phyloP scores from a whole-genome alignment of 371 early-diverging fungal genomes.

The Mucor ambiguus region DNA sequence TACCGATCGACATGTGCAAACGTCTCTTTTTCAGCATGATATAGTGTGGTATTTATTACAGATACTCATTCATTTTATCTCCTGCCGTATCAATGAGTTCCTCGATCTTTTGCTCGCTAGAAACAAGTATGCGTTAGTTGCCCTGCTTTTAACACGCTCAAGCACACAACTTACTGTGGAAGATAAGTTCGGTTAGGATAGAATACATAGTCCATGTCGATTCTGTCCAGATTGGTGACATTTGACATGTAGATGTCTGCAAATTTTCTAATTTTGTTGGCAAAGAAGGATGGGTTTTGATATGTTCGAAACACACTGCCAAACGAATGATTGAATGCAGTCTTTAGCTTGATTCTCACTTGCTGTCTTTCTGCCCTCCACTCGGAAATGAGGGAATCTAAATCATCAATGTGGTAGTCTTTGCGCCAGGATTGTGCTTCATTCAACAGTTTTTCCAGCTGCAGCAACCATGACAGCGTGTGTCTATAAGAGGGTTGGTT shows the following conservation, averaged over 20 bases:
- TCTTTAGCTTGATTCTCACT: slow-evolving; percentile 49
- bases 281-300: slow-evolving; percentile 67
- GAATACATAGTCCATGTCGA: slow-evolving; percentile 64
- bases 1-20: too few relatives aligned
- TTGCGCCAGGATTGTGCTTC: slow-evolving; percentile 54
- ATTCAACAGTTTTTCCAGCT: slow-evolving; percentile 57
- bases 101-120: slow-evolving; percentile 48
- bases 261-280: slow-evolving; percentile 61
- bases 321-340: slow-evolving; percentile 62
- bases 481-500: slow-evolving; percentile 56
- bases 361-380: slow-evolving; percentile 55
- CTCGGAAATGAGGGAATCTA: slow-evolving; percentile 45
- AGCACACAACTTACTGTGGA: slow-evolving; percentile 56
- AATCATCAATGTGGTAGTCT: slow-evolving; percentile 29
- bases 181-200: slow-evolving; percentile 65
- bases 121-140: not conserved
- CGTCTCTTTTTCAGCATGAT: not conserved
- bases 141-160: not conserved
- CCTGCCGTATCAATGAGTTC: slow-evolving; percentile 44
- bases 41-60: not conserved
- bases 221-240: slow-evolving; percentile 55
- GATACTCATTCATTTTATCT: not conserved
- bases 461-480: slow-evolving; percentile 55
- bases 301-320: slow-evolving; percentile 71
- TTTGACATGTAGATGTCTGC: slow-evolving; percentile 62